These are phyloP conservation scores for Oryza coarctata DNA, from an alignment of 176 grass and related monocot genomes.

Conservation along the genomic window DNA sequence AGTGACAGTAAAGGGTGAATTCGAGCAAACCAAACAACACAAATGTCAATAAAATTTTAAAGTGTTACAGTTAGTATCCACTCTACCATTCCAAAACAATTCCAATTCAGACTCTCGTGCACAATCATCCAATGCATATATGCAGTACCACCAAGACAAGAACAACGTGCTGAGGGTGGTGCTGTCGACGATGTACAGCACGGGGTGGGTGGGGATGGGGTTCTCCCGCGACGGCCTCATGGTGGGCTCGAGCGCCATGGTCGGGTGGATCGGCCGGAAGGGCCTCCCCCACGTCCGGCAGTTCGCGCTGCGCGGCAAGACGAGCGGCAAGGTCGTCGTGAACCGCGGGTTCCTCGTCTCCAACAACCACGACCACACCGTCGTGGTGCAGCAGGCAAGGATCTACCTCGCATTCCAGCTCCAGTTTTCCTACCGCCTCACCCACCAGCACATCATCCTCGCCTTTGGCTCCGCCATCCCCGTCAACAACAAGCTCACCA, in stretches of 20 bases:
- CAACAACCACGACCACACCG: slow-evolving; percentile 53
- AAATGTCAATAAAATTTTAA: neutral
- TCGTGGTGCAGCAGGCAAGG: slow-evolving; percentile 74
- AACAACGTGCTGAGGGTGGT: slow-evolving; percentile 77
- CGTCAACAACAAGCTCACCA: slow-evolving; percentile 56
- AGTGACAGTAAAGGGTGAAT: neutral
- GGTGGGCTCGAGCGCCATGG: slow-evolving; percentile 89
- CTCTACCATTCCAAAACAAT: neutral
- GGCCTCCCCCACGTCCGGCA: slow-evolving; percentile 61
- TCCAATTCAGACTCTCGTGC: neutral
- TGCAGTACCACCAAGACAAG: slow-evolving; percentile 83
- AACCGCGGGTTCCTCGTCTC: slow-evolving; percentile 68
- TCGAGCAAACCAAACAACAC: neutral
- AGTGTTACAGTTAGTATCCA: neutral
- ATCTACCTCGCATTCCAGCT: slow-evolving; percentile 85
- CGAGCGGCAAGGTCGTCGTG: slow-evolving; percentile 52
- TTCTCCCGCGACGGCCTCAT: slow-evolving; percentile 84
- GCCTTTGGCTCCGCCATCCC: slow-evolving; percentile 62
- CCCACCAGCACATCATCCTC: slow-evolving; percentile 69
- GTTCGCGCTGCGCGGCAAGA: slow-evolving; percentile 63
- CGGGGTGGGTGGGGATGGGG: slow-evolving; percentile 96
- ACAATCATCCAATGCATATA: too few species aligned
- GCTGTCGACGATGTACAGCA: slow-evolving; percentile 67
- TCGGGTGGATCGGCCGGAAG: slow-evolving; percentile 80
- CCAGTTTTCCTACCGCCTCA: slow-evolving; percentile 53